Evolutionary conservation across 2,329 filamentous ascomycete genomes (phyloP), one percentile per base, ranked within the genome.

Genomic region (Botrytis paeoniae): DNA sequence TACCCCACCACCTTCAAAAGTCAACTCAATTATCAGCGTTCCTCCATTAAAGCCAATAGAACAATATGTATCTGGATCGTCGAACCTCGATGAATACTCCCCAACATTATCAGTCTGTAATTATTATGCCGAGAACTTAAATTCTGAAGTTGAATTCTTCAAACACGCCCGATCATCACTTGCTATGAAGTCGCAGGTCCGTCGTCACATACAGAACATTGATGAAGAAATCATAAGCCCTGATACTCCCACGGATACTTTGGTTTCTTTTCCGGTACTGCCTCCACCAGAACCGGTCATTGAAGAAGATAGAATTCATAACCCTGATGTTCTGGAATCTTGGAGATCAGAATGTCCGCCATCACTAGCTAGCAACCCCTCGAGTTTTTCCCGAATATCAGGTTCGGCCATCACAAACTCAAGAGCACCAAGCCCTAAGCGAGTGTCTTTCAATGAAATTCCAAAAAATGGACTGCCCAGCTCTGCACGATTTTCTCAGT

Each of bases 91-190:
- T 35, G 68, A 69, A 45, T 74, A 76, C 54, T 78, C 76, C 8
- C 77, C 78, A 7, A 78, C 75, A 3, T 60, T 78, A 7, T 78
- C 76, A 22, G 73, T 75, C 1, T 76, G 71, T 39, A 79, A 78
- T 39, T 78, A 77, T 59, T 78, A 78, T 45, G 62, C 70, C 4
- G 74, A 76, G 20, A 69, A 70, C 37, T 43, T 51, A 1, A 73
- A 69, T 29, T 77, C 75, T 3, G 77, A 77, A 65, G 76, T 77
- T 1, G 77, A 78, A 18, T 76, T 78, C 43, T 77, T 77, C 65
- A 72, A 70, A 41, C 37, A 73, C 5, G 59, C 69, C 14, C 68
- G 68, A 18, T 71, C 70, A 12, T 62, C 59, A 18, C 32, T 73
- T n/a, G 69, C 54, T 9, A 37, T 73, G 9, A 77, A 76, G 68